A percentile compares a stretch with the other conserved stretches of the same genome.
Conservation (phyloP, 345 rosid genomes). For the Euphorbia pulcherrima region DNA sequence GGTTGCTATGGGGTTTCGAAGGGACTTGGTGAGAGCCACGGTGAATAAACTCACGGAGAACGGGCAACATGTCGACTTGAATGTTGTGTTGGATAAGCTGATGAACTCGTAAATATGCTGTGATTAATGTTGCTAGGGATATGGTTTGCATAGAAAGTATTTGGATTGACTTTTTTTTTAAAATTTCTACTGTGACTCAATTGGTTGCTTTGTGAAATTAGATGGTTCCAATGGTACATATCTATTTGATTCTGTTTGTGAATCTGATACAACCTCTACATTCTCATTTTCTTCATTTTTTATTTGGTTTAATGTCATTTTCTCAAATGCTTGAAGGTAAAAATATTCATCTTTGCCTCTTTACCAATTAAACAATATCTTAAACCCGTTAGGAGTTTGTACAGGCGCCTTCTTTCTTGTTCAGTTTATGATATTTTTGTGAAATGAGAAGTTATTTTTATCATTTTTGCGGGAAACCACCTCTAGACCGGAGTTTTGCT, state of each 20-base stretch:
- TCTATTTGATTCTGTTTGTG: conserved; percentile 3
- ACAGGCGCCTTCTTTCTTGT: too few relatives aligned
- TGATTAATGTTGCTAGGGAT: conserved; percentile 8
- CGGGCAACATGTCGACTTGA: conserved; percentile 50
- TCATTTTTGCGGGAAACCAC: too few relatives aligned
- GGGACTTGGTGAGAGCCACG: conserved; percentile 53
- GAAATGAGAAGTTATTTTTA: too few relatives aligned
- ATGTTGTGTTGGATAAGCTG: conserved; percentile 48
- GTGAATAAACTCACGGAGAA: conserved; percentile 41
- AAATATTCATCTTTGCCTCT: too few relatives aligned
- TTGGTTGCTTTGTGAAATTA: conserved; percentile 7
- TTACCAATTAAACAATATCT: too few relatives aligned
- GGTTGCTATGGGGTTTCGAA: conserved; percentile 59
- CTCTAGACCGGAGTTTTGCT: too few relatives aligned
- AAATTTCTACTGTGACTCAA: background rate
- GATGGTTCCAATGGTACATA: background rate
- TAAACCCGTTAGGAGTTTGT: too few relatives aligned
- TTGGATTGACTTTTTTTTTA: background rate
- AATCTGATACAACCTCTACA: background rate
- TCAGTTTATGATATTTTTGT: too few relatives aligned
- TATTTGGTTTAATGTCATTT: too few relatives aligned
- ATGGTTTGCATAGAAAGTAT: background rate
- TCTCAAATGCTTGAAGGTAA: too few relatives aligned
- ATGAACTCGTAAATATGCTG: conserved; percentile 28
- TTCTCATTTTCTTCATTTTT: too few relatives aligned